Base-by-base conservation (phyloP, 768 basidiomycete genomes). In the Tricholoma flavovirens region DNA sequence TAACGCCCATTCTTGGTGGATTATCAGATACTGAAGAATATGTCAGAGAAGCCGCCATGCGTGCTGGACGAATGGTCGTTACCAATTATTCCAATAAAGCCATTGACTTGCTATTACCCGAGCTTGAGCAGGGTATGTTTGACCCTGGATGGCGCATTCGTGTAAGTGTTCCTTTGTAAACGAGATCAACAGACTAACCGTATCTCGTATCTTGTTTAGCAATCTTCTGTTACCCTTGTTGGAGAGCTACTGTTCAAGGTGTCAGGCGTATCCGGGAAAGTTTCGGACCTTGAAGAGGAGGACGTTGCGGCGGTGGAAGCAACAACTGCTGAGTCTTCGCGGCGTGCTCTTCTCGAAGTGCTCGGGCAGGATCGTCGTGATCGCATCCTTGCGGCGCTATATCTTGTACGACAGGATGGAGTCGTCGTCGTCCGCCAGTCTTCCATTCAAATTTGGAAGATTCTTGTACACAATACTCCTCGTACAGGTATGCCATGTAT, bases 31-130 rank as follows among this genome's bases (percentile, higher is more conserved):
- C 84, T 6, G 95, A 97, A 62, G 97, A 98, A 73, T 93, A 89
- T 65, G 97, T 98, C 9, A 81, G 96, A 22, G 95, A 98, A 60
- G 95, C 96, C 10, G 94, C 96, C 4, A 98, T 98, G 95, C 84
- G 92, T 33, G 95, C 96, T n/a, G 95, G 96, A 56, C 80, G 97
- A 60, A 98, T 98, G 93, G 88, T 98, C 61, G 90, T 99, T 60
- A 87, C 85, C 56, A 97, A 95, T 69, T 98, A 98, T 74, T 89
- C 94, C 10, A 83, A 63, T 65, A 90, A 85, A 67, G 96, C 96
- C 5, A 92, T 98, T 55, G 96, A 98, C 60, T 76, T 99, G 21
- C 77, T 99, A 17, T 75, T 99, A 7, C 97, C 96, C 1, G 94
- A 98, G 69, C 82, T 98, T 36, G 94, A 98, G 69, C 82, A 78